Evolutionary conservation across 2,329 filamentous ascomycete genomes (phyloP), one percentile per base, ranked within the genome.

Genomic region (Didymella lethalis): DNA sequence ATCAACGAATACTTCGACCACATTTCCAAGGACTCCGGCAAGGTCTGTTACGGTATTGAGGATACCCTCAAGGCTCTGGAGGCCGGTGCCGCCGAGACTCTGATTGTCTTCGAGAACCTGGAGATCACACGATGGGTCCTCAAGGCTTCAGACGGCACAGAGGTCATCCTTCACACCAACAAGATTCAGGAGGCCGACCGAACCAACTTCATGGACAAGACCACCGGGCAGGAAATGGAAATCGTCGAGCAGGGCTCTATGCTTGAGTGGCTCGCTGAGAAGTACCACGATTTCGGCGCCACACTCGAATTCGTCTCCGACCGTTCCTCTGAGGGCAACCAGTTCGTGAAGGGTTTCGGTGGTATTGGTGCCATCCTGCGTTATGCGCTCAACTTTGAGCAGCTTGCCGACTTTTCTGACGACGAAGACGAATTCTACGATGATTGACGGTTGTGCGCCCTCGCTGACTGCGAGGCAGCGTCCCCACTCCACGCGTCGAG

Each of bases 381-480:
- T 71, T 99, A 99, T 88, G 97, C 97, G 85, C 92, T 99, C 85
- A 99, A 99, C 85, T 99, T 99, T 83, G 96, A 99, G 83, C 96
- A 99, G 81, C 86, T 99, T 80, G 90, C 90, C 80, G 95, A 98
- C 79, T 85, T 90, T 75, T 93, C 96, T 79, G 80, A 82, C 62
- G 80, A 82, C 62, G 94, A 98, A 79, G 81, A 83, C 68, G 94
- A 98, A 78, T 94, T 94, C 81, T 97, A 96, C 84, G 89, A 91
- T 79, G 87, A 96, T 95, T 94, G 91, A 94, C 90, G 89, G 86
- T 87, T 88, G 87, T 87, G 91, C 84, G 85, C 86, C 91, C 91
- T 94, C 91, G 91, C 89, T 81, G 78, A 82, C 79, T 85, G 88
- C 92, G 93, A 96, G 93, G 93, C 90, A 87, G 84, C 84, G 84